Evolutionary conservation across 2,329 filamentous ascomycete species (phyloP), one percentile per base, ranked within the genome.

Genomic region (Fusarium gaditjirri): DNA sequence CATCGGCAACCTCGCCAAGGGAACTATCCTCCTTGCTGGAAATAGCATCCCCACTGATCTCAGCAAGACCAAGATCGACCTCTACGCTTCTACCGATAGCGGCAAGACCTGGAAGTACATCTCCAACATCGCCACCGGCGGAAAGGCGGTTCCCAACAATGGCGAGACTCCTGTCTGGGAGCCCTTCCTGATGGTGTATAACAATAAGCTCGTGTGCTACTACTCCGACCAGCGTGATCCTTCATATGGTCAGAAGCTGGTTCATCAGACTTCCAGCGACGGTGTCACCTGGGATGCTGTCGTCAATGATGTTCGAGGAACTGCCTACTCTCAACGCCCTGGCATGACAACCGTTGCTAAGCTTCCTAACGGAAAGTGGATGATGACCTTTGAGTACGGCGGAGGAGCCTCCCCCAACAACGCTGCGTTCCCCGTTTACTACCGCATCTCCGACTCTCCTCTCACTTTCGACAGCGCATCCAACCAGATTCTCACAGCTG

Each of bases 191-290:
- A 46, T 70, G 31, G 46, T 67, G 7, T 56, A 73, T 1, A 41
- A 70, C 16, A 27, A 43, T 29, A 27, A 72, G 21, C 58, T 73
- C 0, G 54, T 73, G 11, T 65, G 58, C n/a, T 70, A 70, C 49
- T 73, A 67, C 33, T 61, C 69, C 0, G 55, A 61, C n/a, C 71
- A 73, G 27, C 35, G 54, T 0, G 69, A 73, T 35, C 46, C 60
- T 2, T 41, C 42, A 0, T 56, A 73, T 17, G 55, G 42, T 3
- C 71, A 73, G 36, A 73, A 73, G 44, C 84, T 93, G 43, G 85
- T 88, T 2, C 91, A 93, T 77, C 89, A 92, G 78, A 83, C 84
- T 13, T 85, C 88, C 1, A 83, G 80, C 4, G 89, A 93, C 75
- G 83, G 92, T n/a, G 79, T 82, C 46, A 86, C 78, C n/a, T 93